phyloP scores from a whole-genome alignment of 108 stramenopile species.

The Cyclotella sp. region DNA sequence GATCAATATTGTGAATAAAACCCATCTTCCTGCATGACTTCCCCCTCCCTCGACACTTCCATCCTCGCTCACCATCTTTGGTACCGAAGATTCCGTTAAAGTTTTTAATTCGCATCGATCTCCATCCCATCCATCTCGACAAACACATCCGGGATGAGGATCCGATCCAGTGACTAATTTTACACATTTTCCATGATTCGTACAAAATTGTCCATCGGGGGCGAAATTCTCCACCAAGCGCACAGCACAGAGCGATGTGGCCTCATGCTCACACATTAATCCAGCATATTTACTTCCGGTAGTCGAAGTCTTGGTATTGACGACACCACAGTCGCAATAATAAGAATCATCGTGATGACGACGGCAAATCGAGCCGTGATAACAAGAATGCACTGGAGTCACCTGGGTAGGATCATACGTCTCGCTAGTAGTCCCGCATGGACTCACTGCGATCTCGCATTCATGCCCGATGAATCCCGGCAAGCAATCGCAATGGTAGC shows the following conservation, averaged over 20 bases:
- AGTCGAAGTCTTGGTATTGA: conserved; percentile 9
- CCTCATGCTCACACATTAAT: conserved; percentile 24
- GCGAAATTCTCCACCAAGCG: conserved; percentile 26
- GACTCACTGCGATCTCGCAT: conserved; percentile 32
- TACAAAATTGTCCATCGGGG: conserved; percentile 40
- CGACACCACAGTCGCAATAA: conserved; percentile 22
- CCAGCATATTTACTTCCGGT: conserved; percentile 30
- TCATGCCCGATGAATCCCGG: conserved; percentile 45
- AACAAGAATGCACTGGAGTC: conserved; percentile 23
- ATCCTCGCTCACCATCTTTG: not conserved
- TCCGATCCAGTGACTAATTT: conserved; percentile 20
- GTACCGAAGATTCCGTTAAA: not conserved
- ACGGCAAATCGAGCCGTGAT: conserved; percentile 35
- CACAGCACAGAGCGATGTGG: conserved; percentile 33
- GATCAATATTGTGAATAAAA: conserved; percentile 7
- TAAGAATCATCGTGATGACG: not conserved
- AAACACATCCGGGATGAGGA: conserved; percentile 38
- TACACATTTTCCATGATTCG: conserved; percentile 37
- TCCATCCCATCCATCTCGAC: conserved; percentile 25
- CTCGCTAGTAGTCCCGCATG: conserved; percentile 12
- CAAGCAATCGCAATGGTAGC: conserved; percentile 45
- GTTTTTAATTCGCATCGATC: conserved; percentile 33
- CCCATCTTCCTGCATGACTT: conserved; percentile 4
- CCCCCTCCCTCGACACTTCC: not conserved
- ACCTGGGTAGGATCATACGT: not conserved